Evolutionary conservation across 148 eudicot genomes (phyloP), one percentile per base, ranked within the genome.

Genomic region (Pouteria glomerata): DNA sequence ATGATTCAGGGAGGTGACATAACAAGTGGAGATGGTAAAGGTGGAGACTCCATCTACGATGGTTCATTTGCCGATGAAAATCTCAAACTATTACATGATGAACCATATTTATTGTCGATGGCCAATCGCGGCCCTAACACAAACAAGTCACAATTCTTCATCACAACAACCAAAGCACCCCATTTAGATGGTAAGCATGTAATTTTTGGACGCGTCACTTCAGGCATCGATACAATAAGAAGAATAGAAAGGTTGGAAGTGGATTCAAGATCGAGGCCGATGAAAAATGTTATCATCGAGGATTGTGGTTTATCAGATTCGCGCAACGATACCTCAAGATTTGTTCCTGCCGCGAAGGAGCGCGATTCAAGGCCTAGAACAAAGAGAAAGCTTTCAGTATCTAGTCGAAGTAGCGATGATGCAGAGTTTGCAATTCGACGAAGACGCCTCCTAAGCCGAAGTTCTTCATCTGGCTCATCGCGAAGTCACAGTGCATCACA

Each of bases 1-100:
- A 90, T 84, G 90, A 83, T 90, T 53, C 90, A 90, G 85, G 90
- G 89, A 12, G 96, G 96, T 39, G 96, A 90, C 69, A 78, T 86
- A 29, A 76, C 92, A 19, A 85, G 90, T 66, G 88, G 87, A n/a
- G 82, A 90, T 74, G 96, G 96, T 13, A 84, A 90, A 12, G 96
- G 96, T 29, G 96, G 96, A 34, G 96, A 90, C 74, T 90, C 96
- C 1, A 90, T 90, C 12, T 90, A 90, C 21, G 96, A 92, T 1
- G 65, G 72, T 57, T 85, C 79, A 52, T 90, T 90, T 24, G 96
- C 85, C 56, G 96, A 90, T 24, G 96, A 90, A 57, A 90, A 86
- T 67, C 85, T 90, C 75, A 88, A 90, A 60, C 48, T 85, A 39
- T 87, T 85, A 74, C 96, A 90, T 72, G 96, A 90, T 65, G 73